Evolutionary conservation across 179 eudicot genomes (phyloP), one percentile per base, ranked within the genome.

Genomic region (Beta macrorhiza): DNA sequence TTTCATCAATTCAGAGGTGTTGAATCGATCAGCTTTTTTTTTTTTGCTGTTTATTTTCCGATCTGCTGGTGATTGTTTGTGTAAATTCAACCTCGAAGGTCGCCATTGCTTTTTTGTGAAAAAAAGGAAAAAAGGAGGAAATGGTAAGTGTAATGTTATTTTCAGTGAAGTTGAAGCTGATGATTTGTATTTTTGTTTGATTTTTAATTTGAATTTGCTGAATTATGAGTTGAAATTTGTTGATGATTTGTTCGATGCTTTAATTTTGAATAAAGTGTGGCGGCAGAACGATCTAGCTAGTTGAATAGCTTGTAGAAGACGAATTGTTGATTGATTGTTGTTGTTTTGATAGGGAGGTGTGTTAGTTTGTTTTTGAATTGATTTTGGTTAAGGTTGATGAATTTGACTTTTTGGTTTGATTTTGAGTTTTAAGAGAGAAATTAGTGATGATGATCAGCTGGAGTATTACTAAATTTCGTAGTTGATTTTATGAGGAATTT

Each of bases 141-240:
- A 85, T 85, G 87, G 87, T 85, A 80, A 79, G 87, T 82, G 76
- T 25, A 32, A 3, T n/a, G 20, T 42, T 53, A 0, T 19, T 29
- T 52, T 61, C 5, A n/a, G 15, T 74, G 42, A 52, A 9, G 6
- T 17, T 67, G 5, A 29, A 45, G 16, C 59, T 2, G 0, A 44
- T 69, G 44, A 22, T 20, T 15, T 69, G 42, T 42, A 12, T 20
- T 69, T 81, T 58, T 77, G 70, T 8, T 74, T 67, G 42, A 51
- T 61, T 4, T 19, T n/a, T 0, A 5, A 0, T 58, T 65, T 79
- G 8, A 59, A 3, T 67, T 77, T 14, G 44, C 51, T 55, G 64
- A 57, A 57, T 68, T 81, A 9, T 67, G 79, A 17, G 52, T 53
- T 56, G 25, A 32, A 71, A 74, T 70, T 82, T 5, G 72, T 49